A percentile compares a stretch with the other conserved stretches of the same genome.
Evolutionary conservation across 495 filamentous ascomycete species (phyloP).

Genomic region (Achaetomiella virescens): DNA sequence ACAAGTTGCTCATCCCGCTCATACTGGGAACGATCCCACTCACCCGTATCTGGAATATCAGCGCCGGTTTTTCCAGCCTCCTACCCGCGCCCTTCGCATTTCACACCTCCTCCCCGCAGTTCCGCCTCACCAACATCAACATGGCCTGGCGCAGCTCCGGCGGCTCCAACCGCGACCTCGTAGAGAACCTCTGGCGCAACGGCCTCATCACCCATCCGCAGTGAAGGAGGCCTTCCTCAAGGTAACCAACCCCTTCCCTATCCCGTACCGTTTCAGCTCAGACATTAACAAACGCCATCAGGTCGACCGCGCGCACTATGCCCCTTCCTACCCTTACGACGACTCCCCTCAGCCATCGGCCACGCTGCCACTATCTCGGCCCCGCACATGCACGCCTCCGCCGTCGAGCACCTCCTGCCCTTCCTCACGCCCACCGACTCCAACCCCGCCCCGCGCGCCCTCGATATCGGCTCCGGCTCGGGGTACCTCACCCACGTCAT

Average conservation of each 20-base stretch:
- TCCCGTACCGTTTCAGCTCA: not conserved
- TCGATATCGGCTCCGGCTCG: conserved; percentile 86
- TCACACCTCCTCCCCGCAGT: not conserved
- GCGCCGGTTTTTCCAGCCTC: not conserved
- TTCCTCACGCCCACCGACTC: conserved; percentile 46
- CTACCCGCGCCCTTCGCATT: not conserved
- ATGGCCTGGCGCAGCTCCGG: conserved; percentile 95
- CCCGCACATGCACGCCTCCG: conserved; percentile 93
- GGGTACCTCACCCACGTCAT: conserved; percentile 91
- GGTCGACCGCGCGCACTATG: conserved; percentile 90
- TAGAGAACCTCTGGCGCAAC: conserved; percentile 70
- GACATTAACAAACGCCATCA: conserved; percentile 22
- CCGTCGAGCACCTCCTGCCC: conserved; percentile 61
- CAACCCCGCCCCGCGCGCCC: conserved; percentile 44
- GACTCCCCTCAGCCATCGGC: conserved; percentile 90
- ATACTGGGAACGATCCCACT: conserved; percentile 3
- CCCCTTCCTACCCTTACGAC: conserved; percentile 61
- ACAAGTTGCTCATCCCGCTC: not conserved
- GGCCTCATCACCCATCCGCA: conserved; percentile 62
- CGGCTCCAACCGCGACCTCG: conserved; percentile 64
- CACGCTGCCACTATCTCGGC: conserved; percentile 86
- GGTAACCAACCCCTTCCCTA: conserved; percentile 33
- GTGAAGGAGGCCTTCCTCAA: conserved; percentile 76
- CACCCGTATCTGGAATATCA: not conserved
- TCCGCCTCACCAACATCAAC: conserved; percentile 1